Base-by-base conservation (phyloP, 2,329 filamentous ascomycete genomes). In the Ceratocystis diversiconidia region DNA sequence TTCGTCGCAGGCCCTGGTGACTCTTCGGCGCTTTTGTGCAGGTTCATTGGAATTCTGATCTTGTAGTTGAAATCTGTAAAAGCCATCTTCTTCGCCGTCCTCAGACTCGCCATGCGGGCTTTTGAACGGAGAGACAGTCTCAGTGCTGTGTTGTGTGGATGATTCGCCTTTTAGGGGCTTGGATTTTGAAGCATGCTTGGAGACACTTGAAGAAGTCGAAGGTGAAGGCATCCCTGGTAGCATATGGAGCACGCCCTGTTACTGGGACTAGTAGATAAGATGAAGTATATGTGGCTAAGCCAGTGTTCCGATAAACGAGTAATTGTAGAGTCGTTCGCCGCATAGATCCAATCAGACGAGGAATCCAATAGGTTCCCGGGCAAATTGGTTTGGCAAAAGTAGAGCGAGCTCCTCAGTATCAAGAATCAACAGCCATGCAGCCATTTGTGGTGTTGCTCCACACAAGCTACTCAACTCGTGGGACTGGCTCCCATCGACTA, bases 1-100 rank as follows among this genome's bases (percentile, higher is more conserved):
- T 74, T 92, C 87, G 71, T 91, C 89, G 75, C 89, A 92, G 50
- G 89, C 89, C 71, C 89, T 81, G 22, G 88, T 92, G 57, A 92
- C 89, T 72, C 89, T 81, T 65, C 88, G 81, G 68, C 89, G 81
- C 73, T 92, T 92, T 72, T 91, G 88, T 67, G 88, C 79, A 15
- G 87, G 87, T 70, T 79, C 76, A 48, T 75, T 76, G n/a, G 77
- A 72, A n/a, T 60, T 8, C 17, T 73, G 73, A 63, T 76, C 75
- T 44, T 71, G 69, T 48, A 69, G 69, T n/a, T 59, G 55, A 4
- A 59, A 19, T 2, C 55, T 59, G 17, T 36, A 59, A 15, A 59
- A 36, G 32, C 69, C 69, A 64, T 68, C 68, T 65, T 72, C 70
- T 69, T 76, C 75, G 67, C 77, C 75, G 68, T 77, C 70, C 65